Conservation (phyloP, 1,284 basidiomycete species). For the Sanguinoderma infundibulare region DNA sequence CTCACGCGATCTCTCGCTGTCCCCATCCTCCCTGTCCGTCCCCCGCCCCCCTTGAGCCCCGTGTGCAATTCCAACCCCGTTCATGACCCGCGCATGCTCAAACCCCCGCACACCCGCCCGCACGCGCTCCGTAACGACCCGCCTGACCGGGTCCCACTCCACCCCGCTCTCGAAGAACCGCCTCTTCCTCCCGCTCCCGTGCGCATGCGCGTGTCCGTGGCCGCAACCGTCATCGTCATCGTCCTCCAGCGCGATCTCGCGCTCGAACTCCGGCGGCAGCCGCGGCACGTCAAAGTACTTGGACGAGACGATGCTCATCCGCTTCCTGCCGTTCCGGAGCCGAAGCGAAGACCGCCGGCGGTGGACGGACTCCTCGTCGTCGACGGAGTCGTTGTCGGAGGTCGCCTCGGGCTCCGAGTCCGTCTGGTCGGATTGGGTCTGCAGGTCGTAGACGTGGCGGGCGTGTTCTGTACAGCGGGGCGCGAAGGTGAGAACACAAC, state of each 20-base stretch:
- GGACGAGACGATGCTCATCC: conserved; percentile 72
- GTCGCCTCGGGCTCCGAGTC: conserved; percentile 45
- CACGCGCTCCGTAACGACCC: conserved; percentile 29
- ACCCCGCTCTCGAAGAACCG: conserved; percentile 62
- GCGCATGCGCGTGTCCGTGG: conserved; percentile 23
- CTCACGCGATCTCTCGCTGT: conserved; percentile 5
- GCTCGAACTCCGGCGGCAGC: conserved; percentile 28
- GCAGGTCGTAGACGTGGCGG: conserved; percentile 64
- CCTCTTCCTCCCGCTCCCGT: conserved; percentile 38
- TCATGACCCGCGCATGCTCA: background rate
- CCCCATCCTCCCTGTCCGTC: background rate
- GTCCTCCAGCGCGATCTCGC: conserved; percentile 22
- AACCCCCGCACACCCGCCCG: conserved; percentile 12
- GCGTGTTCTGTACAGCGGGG: conserved; percentile 59
- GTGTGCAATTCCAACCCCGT: background rate
- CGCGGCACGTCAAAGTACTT: conserved; percentile 53
- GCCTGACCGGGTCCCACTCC: conserved; percentile 42
- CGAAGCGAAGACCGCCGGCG: conserved; percentile 32
- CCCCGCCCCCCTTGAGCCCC: background rate
- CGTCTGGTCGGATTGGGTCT: conserved; percentile 51
- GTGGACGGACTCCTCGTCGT: conserved; percentile 41
- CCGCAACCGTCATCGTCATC: conserved; percentile 29
- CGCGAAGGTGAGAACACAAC: background rate
- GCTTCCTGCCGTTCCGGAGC: conserved; percentile 42
- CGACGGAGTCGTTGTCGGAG: conserved; percentile 51